Conservation (phyloP, 2,329 filamentous ascomycete species). For the Alternaria ventricosa region DNA sequence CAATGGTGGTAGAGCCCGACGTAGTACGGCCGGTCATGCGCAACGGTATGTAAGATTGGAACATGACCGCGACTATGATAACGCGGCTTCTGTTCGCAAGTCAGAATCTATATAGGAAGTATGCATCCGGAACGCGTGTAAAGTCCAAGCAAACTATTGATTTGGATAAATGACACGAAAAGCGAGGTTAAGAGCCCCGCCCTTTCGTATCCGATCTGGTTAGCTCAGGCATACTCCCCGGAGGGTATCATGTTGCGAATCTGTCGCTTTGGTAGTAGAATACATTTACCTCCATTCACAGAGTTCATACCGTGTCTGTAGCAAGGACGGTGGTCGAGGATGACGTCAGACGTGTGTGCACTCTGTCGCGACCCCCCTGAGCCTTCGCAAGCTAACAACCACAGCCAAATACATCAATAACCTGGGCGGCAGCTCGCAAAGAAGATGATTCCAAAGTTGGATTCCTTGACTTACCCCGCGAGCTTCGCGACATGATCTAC, state of each 20-base stretch:
- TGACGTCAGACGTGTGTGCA: not conserved
- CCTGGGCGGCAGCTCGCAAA: slow-evolving; percentile 34
- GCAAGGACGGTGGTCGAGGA: not conserved
- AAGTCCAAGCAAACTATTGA: not conserved
- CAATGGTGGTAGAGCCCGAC: not conserved
- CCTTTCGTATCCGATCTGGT: not conserved
- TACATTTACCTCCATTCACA: not conserved
- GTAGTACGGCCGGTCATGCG: not conserved
- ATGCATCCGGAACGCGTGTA: not conserved
- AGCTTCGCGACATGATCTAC: slow-evolving; percentile 38
- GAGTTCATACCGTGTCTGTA: too few species aligned
- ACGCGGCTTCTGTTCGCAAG: not conserved
- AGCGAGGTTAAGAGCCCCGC: not conserved
- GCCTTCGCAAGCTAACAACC: not conserved
- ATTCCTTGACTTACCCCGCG: slow-evolving; percentile 43
- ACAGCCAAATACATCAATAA: slow-evolving; percentile 9
- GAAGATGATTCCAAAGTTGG: slow-evolving; percentile 11
- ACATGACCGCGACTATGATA: not conserved
- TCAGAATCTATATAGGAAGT: not conserved
- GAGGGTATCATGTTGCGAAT: not conserved
- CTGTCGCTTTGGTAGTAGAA: not conserved
- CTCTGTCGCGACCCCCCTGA: not conserved
- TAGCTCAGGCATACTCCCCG: not conserved
- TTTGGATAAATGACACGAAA: not conserved
- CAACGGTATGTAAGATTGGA: not conserved